Base-by-base conservation (phyloP, 1,284 basidiomycete species). In the Leccinum angustisporum region DNA sequence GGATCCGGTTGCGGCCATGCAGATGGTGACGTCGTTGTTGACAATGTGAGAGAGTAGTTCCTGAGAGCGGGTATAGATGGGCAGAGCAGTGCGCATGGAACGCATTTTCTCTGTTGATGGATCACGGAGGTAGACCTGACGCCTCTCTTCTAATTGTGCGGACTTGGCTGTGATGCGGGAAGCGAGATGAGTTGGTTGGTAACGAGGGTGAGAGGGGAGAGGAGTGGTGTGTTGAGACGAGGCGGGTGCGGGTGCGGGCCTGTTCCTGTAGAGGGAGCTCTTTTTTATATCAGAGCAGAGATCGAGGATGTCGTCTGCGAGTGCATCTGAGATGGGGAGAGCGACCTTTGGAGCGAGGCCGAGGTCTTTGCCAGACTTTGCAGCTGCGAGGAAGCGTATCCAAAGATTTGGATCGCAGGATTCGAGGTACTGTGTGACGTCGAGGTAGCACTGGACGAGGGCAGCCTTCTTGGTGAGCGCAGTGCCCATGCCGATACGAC, bases 1-100 rank as follows among this genome's bases (percentile, higher is more conserved):
- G 1, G 94, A 97, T 51, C 96, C 95, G 1, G 96, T 98, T 2
- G 94, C 90, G 30, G 95, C 96, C 92, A 97, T 95, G 67, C 92
- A 89, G 64, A 98, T 91, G 1, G 92, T 94, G 61, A 98, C 92
- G 38, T 95, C 91, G 74, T 97, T 89, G 46, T 86, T 78, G 48
- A 83, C 80, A 67, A 98, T 87, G 65, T 91, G 88, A 14, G 83
- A 78, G 55, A 96, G 72, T 46, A 95, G 78, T 9, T 90, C 83
- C 2, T 82, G 80, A 8, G 88, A 81, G 63, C 86, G 83, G 16
- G 86, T 81, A 65, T 85, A 87, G 10, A 97, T 90, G 6, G 95
- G 95, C 2, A 97, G 80, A 16, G 84, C 68, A 40, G 81, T 78
- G 57, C 95, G 85, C 33, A 85, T 83, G 11, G 80, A 74, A 16